Conservation (phyloP, 2,329 filamentous ascomycete species). For the Colletotrichum sp. region DNA sequence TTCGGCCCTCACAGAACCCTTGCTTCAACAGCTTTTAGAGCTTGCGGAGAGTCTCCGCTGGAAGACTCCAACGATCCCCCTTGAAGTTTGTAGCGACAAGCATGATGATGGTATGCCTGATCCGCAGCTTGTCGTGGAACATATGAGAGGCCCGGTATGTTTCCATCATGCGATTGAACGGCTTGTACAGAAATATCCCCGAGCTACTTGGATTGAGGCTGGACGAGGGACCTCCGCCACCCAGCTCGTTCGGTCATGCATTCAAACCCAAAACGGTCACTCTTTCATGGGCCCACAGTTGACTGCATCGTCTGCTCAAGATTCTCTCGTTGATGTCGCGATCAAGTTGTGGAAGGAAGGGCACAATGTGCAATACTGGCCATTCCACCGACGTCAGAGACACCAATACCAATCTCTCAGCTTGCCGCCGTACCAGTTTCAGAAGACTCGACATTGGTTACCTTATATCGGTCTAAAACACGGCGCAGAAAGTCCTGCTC, state of each 20-base stretch:
- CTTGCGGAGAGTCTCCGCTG: background rate
- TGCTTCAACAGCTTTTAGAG: background rate
- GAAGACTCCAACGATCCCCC: background rate
- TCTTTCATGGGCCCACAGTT: constrained; percentile 3
- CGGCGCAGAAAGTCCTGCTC: too few species aligned
- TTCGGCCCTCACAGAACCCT: background rate
- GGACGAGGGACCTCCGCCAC: constrained; percentile 37
- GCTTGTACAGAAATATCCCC: constrained; percentile 24
- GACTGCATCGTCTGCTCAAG: background rate
- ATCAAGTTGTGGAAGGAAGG: constrained; percentile 25
- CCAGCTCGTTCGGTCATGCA: constrained; percentile 28
- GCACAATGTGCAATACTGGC: constrained; percentile 26
- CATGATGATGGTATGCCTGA: constrained; percentile 13
- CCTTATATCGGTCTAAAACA: background rate
- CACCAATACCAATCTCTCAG: constrained; percentile 11
- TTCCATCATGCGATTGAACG: constrained; percentile 34
- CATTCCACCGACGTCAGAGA: constrained; percentile 23
- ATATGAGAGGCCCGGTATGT: constrained; percentile 37
- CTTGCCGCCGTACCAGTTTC: constrained; percentile 34
- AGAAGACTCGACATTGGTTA: constrained; percentile 30
- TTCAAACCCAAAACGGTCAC: background rate
- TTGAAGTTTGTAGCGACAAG: constrained; percentile 8
- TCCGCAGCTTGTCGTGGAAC: constrained; percentile 26
- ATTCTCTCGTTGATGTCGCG: background rate
- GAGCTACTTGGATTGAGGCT: constrained; percentile 35